Evolutionary conservation across 495 filamentous ascomycete species (phyloP), one percentile per base, ranked within the genome.

Genomic region (Podospora fimiseda): DNA sequence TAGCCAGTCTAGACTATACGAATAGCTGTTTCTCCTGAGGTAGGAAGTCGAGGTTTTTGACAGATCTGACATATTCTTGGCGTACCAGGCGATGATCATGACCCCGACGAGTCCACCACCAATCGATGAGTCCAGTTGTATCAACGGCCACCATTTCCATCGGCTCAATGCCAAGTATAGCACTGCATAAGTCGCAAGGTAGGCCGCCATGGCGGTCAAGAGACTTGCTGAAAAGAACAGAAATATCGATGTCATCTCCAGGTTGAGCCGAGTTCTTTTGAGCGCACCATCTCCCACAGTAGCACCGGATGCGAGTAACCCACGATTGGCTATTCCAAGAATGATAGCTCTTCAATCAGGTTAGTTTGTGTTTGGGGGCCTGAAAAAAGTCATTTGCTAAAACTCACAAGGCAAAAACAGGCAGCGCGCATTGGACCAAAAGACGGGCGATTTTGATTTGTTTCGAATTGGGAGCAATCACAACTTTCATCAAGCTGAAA

Each of bases 1-100:
- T n/a, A 58, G 44, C 56, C 56, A 58, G 11, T 11, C 4, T 21
- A 50, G 27, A n/a, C n/a, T n/a, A n/a, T n/a, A n/a, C n/a, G n/a
- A n/a, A n/a, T n/a, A n/a, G n/a, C n/a, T n/a, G n/a, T n/a, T n/a
- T 6, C 19, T 9, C 42, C 19, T 13, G 37, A 27, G 23, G n/a
- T 42, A 42, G 1, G 39, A 11, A 4, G 16, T 4, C 37, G 24
- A 7, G 1, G 1, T 5, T 14, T 45, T 19, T 3, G 30, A 9
- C 3, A 24, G 9, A 13, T 44, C 19, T 3, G 40, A 33, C n/a
- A 44, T 4, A 9, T 23, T 37, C 39, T 7, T 44, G 22, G 16
- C 45, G 8, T 22, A 48, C 37, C 37, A 48, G 2, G 39, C 39
- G 19, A 55, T 44, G 36, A 33, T 38, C 2, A 55, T 19, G 22